These are phyloP conservation scores for Calendula officinalis DNA, from an alignment of 129 eudicot genomes.

Conservation along the genomic window DNA sequence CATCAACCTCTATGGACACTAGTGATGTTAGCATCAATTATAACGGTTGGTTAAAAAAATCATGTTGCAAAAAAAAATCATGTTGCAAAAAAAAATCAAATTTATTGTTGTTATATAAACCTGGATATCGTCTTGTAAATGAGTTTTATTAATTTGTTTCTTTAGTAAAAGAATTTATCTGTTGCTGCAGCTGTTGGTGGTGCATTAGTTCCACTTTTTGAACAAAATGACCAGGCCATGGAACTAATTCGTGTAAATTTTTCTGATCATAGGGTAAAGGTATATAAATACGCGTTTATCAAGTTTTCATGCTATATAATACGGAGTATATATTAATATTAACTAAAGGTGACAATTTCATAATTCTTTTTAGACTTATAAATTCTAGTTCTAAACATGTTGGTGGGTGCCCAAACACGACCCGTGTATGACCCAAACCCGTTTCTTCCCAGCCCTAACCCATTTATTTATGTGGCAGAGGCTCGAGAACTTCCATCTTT, in stretches of 20 bases:
- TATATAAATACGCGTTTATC: constrained; percentile 8
- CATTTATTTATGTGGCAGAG: constrained; percentile 31
- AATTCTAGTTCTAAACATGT: too few species aligned
- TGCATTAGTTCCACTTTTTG: constrained; percentile 44
- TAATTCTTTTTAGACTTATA: too few species aligned
- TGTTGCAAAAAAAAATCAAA: background rate
- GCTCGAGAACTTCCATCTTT: constrained; percentile 55
- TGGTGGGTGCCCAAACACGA: too few species aligned
- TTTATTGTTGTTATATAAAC: background rate
- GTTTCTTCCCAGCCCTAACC: too few species aligned
- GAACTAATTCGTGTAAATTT: constrained; percentile 53
- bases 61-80: background rate
- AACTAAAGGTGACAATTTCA: too few species aligned
- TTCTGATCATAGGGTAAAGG: constrained; percentile 34
- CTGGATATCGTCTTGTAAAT: background rate
- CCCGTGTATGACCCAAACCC: too few species aligned
- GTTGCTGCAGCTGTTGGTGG: constrained; percentile 60
- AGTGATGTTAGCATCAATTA: constrained; percentile 63
- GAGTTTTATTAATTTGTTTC: background rate
- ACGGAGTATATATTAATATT: too few species aligned
- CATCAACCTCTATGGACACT: constrained; percentile 40
- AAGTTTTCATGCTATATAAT: background rate
- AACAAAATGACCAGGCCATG: constrained; percentile 50
- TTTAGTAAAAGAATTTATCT: background rate
- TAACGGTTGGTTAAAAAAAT: constrained; percentile 37